Evolutionary conservation across 2,329 filamentous ascomycete genomes (phyloP), one percentile per base, ranked within the genome.

Genomic region (Pyrenophora seminiperda): DNA sequence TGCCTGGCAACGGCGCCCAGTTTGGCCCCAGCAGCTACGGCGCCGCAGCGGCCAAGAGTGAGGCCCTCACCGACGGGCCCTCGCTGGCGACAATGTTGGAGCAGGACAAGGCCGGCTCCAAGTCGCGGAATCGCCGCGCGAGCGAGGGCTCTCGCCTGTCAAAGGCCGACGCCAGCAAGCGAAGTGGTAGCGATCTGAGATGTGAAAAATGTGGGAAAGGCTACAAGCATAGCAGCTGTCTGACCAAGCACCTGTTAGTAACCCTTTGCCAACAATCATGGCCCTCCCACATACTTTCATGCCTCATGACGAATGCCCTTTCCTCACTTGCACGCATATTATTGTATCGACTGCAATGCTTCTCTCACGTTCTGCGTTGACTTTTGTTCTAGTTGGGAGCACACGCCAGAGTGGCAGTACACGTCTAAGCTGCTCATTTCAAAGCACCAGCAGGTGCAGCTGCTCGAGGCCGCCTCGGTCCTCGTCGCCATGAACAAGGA

Each of bases 161-260:
- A 66, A 95, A 94, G 76, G 87, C 88, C 63, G 89, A 93, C 67
- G 82, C 24, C 24, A 27, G 83, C 62, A 87, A 85, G 79, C 92
- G 91, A 75, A 89, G 85, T 77, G 84, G 86, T 69, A 85, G 87
- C 69, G 93, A 97, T 75, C 85, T 99, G 73, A 91, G 89, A 76
- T 99, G 94, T 80, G 91, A 96, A 73, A 93, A 92, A 77, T 99
- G 94, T 81, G 93, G 93, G 76, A 99, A 99, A 83, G 91, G 91
- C 78, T 99, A 99, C 85, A 99, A 99, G 86, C 94, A 99, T 83
- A 96, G 92, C 86, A 97, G 94, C 81, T 99, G 94, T 86, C 86
- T 99, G 82, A 95, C 90, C 75, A 99, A 97, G 85, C 94, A 99
- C 87, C 88, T 97, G 94, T 97, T 87, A 85, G 94, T 96, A 82